A percentile compares a stretch with the other conserved stretches of the same genome.
phyloP scores from a whole-genome alignment of 106 monocot genomes.

The Hemerocallis citrina region DNA sequence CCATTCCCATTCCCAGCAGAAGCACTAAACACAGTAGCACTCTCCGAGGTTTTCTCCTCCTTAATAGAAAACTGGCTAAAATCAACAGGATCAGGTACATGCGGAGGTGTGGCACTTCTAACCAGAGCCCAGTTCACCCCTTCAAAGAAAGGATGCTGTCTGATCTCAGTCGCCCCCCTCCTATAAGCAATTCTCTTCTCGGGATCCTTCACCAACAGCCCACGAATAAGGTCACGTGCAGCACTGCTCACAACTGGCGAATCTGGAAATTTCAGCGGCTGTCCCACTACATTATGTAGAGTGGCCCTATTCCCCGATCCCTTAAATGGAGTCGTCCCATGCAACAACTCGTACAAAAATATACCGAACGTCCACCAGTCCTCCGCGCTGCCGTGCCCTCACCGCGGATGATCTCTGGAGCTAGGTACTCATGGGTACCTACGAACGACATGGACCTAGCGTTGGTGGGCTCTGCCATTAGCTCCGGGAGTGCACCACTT shows the following conservation, averaged over 20 bases:
- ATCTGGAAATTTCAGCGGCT: constrained; percentile 18
- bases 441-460: constrained; percentile 25
- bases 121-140: constrained; percentile 22
- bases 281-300: constrained; percentile 19
- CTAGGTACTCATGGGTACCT: constrained; percentile 21
- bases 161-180: constrained; percentile 23
- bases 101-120: constrained; percentile 16
- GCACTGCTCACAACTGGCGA: constrained; percentile 10
- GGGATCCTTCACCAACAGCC: constrained; percentile 23
- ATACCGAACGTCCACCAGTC: constrained; percentile 30
- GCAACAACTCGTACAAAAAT: constrained; percentile 19
- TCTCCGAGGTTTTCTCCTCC: constrained; percentile 13
- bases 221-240: constrained; percentile 14
- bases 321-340: constrained; percentile 25
- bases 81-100: constrained; percentile 19
- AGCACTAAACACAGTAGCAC: no score
- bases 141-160: constrained; percentile 24
- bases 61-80: constrained; percentile 20
- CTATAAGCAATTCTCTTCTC: constrained; percentile 17
- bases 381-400: constrained; percentile 22
- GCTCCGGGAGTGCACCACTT: constrained; percentile 14
- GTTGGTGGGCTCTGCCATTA: constrained; percentile 24
- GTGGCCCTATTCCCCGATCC: constrained; percentile 22
- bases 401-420: constrained; percentile 21
- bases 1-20: neutral